Conservation (phyloP, 2,329 filamentous ascomycete species). For the Davidsoniella neocaledoniae region DNA sequence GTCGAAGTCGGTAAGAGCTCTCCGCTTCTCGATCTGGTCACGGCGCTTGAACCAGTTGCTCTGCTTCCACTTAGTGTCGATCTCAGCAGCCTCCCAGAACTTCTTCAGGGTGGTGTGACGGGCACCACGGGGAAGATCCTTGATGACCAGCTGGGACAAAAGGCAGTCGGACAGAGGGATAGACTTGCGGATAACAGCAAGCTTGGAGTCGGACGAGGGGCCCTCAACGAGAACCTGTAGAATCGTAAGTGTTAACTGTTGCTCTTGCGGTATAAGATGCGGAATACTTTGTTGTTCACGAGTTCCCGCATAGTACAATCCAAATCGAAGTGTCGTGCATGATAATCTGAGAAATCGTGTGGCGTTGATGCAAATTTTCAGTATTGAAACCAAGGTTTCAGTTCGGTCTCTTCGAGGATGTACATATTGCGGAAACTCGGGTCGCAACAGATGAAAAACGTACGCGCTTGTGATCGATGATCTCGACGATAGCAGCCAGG, state of each 20-base stretch:
- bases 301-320: background rate
- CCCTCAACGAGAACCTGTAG: slow-evolving; percentile 87
- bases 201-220: slow-evolving; percentile 64
- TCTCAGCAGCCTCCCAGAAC: slow-evolving; percentile 77
- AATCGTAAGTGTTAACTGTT: background rate
- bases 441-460: slow-evolving; percentile 27
- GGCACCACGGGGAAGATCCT: slow-evolving; percentile 69
- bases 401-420: background rate
- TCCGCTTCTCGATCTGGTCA: slow-evolving; percentile 69
- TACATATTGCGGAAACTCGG: slow-evolving; percentile 7
- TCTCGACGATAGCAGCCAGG: slow-evolving; percentile 91
- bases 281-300: background rate
- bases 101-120: slow-evolving; percentile 72
- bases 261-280: background rate
- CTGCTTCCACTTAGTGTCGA: slow-evolving; percentile 85
- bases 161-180: slow-evolving; percentile 67
- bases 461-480: slow-evolving; percentile 99
- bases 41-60: slow-evolving; percentile 92
- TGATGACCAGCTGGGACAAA: slow-evolving; percentile 77
- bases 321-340: background rate
- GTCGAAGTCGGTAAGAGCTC: slow-evolving; percentile 92
- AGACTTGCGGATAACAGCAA: slow-evolving; percentile 73
- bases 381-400: background rate
- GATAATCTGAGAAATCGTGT: background rate
- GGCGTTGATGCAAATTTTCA: background rate